A percentile compares a stretch with the other conserved stretches of the same genome.
These are phyloP conservation scores for Phlebiopsis gigantea DNA, from an alignment of 768 basidiomycete genomes.

Conservation along the genomic window DNA sequence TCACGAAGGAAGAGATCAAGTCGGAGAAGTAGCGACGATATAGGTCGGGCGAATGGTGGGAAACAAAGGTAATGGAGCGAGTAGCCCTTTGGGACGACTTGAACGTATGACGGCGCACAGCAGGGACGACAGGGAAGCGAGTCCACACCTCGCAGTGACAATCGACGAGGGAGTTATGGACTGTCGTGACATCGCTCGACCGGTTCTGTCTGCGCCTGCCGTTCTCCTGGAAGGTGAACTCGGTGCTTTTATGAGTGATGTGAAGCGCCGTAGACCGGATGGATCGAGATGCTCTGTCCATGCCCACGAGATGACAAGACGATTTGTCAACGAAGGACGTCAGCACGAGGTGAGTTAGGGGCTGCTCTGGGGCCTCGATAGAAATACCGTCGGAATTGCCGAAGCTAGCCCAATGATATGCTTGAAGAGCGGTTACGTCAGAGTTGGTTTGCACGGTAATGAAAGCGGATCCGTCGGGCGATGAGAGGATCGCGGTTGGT, in stretches of 20 bases:
- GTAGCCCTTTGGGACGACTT: conserved; percentile 29
- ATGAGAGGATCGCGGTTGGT: conserved; percentile 36
- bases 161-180: conserved; percentile 48
- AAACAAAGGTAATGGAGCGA: conserved; percentile 39
- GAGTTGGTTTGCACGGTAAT: conserved; percentile 28
- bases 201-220: conserved; percentile 20
- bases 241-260: conserved; percentile 51
- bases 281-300: conserved; percentile 28
- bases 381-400: conserved; percentile 43
- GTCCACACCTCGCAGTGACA: conserved; percentile 56
- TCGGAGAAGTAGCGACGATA: conserved; percentile 40
- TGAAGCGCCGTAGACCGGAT: conserved; percentile 42
- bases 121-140: conserved; percentile 52
- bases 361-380: conserved; percentile 28
- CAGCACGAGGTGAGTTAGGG: conserved; percentile 23
- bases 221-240: conserved; percentile 43
- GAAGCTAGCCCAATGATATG: conserved; percentile 54
- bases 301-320: conserved; percentile 37
- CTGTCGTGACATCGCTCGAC: conserved; percentile 14
- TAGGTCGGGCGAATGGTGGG: conserved; percentile 29
- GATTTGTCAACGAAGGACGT: conserved; percentile 42
- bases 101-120: conserved; percentile 42
- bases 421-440: conserved; percentile 23
- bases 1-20: conserved; percentile 43
- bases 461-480: conserved; percentile 53